Percentiles rank a stretch among this genome's conserved stretches.
Evolutionary conservation across 345 rosid genomes (phyloP).

Genomic region (Dovyalis caffra): DNA sequence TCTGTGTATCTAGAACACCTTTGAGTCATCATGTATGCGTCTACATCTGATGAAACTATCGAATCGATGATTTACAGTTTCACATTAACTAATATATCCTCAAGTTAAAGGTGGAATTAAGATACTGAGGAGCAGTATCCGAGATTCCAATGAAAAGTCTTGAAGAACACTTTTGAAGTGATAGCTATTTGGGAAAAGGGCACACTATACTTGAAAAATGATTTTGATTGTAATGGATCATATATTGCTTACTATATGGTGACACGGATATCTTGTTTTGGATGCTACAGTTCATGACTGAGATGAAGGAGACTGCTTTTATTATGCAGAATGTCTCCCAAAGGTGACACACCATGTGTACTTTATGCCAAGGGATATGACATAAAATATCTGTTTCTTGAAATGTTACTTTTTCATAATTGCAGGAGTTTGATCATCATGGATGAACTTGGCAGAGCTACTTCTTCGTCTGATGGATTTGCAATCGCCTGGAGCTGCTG

Average conservation of each 20-base stretch:
- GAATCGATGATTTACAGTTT: background rate
- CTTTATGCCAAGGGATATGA: background rate
- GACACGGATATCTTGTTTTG: background rate
- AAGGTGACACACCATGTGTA: constrained; percentile 46
- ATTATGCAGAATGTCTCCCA: constrained; percentile 84
- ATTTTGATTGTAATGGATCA: background rate
- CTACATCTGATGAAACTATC: background rate
- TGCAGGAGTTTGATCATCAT: constrained; percentile 80
- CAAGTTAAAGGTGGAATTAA: background rate
- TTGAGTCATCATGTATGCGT: too few relatives aligned
- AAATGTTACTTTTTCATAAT: constrained; percentile 4
- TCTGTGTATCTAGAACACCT: too few relatives aligned
- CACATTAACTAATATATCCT: background rate
- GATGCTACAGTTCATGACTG: constrained; percentile 87
- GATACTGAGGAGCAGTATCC: background rate
- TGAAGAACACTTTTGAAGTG: background rate
- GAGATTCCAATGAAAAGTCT: background rate
- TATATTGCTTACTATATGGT: background rate
- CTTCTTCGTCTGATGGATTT: constrained; percentile 93
- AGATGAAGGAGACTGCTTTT: constrained; percentile 98
- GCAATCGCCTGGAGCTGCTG: constrained; percentile 98
- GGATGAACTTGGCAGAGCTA: constrained; percentile 99
- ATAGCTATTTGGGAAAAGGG: background rate
- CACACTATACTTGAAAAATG: background rate
- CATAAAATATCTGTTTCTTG: background rate